These are phyloP conservation scores for Yamadazyma sp. DNA, from an alignment of 805 yeast species.

Conservation along the genomic window DNA sequence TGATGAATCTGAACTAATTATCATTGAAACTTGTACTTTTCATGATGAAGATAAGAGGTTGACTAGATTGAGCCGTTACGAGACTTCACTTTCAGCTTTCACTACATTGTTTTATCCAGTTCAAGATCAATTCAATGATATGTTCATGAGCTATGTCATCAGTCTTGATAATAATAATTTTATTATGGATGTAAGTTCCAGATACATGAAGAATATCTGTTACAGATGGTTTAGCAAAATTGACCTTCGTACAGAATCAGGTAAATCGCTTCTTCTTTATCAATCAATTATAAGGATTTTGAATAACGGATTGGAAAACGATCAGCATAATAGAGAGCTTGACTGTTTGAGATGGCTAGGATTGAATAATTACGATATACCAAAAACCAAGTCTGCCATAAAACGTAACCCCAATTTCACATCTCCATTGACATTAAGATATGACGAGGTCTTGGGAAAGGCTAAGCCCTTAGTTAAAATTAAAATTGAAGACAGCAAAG, in stretches of 20 bases:
- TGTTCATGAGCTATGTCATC: constrained; percentile 31
- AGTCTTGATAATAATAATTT: constrained; percentile 16
- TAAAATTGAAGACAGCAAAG: constrained; percentile 12
- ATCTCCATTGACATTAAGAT: constrained; percentile 20
- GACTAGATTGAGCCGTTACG: constrained; percentile 18
- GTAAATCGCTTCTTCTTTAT: constrained; percentile 22
- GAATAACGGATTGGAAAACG: constrained; percentile 10
- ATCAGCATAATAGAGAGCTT: constrained; percentile 16
- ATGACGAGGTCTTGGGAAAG: constrained; percentile 22
- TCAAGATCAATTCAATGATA: constrained; percentile 20
- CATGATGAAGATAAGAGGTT: constrained; percentile 25
- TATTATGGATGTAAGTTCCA: constrained; percentile 25
- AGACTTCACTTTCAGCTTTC: constrained; percentile 6
- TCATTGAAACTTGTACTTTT: constrained; percentile 28
- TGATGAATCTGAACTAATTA: constrained; percentile 19
- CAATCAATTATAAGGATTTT: constrained; percentile 22
- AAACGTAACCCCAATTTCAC: constrained; percentile 26
- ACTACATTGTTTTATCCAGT: constrained; percentile 20
- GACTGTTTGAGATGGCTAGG: constrained; percentile 20
- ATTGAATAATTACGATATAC: constrained; percentile 21
- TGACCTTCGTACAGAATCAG: constrained; percentile 27
- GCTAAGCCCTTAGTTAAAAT: constrained; percentile 16
- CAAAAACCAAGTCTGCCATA: constrained; percentile 22
- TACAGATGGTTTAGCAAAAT: constrained; percentile 27
- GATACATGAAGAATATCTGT: constrained; percentile 29